A percentile compares a stretch with the other conserved stretches of the same genome.
Conservation (phyloP, 257 asterid species). For the Agastache rugosa region DNA sequence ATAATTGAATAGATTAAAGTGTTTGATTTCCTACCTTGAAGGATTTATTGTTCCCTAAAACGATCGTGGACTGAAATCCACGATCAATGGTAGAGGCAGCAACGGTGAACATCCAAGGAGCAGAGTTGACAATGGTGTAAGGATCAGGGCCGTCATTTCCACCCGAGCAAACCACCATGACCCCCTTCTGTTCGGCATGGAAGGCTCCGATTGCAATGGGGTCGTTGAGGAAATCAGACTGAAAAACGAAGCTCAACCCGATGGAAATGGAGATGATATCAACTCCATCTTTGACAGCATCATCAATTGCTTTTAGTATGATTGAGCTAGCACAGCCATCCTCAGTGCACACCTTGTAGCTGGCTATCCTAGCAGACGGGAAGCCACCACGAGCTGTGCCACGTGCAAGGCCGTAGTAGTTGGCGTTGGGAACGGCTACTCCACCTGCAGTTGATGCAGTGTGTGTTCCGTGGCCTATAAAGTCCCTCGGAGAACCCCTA, state of each 20-base stretch:
- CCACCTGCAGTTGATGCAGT: constrained; percentile 78
- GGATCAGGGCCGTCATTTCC: constrained; percentile 77
- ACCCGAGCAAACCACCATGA: constrained; percentile 67
- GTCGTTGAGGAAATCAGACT: constrained; percentile 58
- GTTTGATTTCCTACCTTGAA: constrained; percentile 45
- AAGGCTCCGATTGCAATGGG: constrained; percentile 82
- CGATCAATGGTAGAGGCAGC: constrained; percentile 77
- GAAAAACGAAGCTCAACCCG: constrained; percentile 52
- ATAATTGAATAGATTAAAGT: background rate
- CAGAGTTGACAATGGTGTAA: constrained; percentile 61
- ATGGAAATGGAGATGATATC: constrained; percentile 74
- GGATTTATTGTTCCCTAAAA: constrained; percentile 57
- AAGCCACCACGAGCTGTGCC: constrained; percentile 75
- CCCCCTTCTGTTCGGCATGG: constrained; percentile 68
- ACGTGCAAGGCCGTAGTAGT: constrained; percentile 63
- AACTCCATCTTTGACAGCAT: constrained; percentile 75
- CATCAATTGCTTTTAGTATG: constrained; percentile 71
- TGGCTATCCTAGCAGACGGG: constrained; percentile 69
- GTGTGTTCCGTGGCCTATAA: constrained; percentile 73
- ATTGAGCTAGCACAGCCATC: constrained; percentile 60
- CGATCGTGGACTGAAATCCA: constrained; percentile 49
- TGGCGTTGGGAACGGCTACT: constrained; percentile 50
- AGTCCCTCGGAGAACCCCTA: constrained; percentile 64
- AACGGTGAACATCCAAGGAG: constrained; percentile 85
- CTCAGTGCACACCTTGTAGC: constrained; percentile 64